These are phyloP conservation scores for Aspergillus puulaauensis DNA, from an alignment of 2,329 filamentous ascomycete species.

Conservation along the genomic window DNA sequence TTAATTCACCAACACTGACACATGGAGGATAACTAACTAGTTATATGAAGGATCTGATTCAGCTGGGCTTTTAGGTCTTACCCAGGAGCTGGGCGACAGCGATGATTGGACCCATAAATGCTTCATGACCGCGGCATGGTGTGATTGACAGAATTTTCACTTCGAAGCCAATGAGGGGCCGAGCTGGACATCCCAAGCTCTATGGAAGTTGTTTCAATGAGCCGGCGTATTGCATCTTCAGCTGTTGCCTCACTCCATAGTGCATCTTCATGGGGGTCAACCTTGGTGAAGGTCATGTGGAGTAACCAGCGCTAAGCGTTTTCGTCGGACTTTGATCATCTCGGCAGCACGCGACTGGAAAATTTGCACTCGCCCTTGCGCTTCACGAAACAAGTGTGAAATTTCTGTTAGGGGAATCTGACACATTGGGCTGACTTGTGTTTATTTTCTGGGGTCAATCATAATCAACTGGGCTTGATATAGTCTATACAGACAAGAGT, in stretches of 20 bases:
- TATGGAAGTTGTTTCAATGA: background rate
- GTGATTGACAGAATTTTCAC: slow-evolving; percentile 6
- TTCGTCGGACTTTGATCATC: slow-evolving; percentile 6
- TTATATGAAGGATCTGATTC: background rate
- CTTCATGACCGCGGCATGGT: background rate
- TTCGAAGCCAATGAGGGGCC: background rate
- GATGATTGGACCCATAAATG: background rate
- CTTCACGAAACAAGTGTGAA: background rate
- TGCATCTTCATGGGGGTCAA: background rate
- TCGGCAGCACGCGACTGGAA: slow-evolving; percentile 11
- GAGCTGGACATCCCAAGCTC: background rate
- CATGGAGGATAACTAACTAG: background rate
- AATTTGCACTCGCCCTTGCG: slow-evolving; percentile 5
- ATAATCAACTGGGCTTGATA: background rate
- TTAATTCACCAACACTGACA: background rate
- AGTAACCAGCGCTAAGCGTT: slow-evolving; percentile 6
- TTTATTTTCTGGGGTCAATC: background rate
- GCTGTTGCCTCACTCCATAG: background rate
- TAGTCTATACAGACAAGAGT: background rate
- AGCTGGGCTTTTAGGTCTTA: background rate
- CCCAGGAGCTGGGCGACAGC: background rate
- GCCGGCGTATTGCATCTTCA: background rate
- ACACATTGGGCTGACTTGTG: background rate
- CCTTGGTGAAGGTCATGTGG: slow-evolving; percentile 4
- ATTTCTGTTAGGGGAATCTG: background rate